Evolutionary conservation across 2,329 filamentous ascomycete genomes (phyloP), one percentile per base, ranked within the genome.

Genomic region (Sphaceloma murrayae): DNA sequence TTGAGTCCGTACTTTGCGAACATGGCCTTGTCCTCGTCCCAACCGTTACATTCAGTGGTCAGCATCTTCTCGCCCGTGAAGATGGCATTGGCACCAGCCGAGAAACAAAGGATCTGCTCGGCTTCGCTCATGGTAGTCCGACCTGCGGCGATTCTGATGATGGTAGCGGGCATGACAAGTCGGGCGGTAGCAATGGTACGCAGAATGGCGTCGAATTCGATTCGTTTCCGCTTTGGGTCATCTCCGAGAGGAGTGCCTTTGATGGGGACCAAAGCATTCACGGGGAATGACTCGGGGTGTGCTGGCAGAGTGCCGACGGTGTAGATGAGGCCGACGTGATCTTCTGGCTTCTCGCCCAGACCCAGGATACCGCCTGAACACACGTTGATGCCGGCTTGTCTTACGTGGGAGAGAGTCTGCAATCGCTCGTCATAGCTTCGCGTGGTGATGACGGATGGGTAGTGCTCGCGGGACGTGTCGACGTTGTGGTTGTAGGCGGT

Each of bases 51-150:
- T 46, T 87, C 84, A 0, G 87, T 94, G 3, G 87, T 94, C 64
- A 94, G 62, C 87, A 94, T 94, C 72, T 89, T 94, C 68, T 94
- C 87, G 6, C 87, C 87, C 0, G 87, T 94, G 59, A 94, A 94
- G 24, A 94, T 82, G n/a, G 87, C 87, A 56, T 94, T 94, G 1
- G 87, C 87, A 10, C 87, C 87, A 0, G 86, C 85, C 75, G 85
- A 80, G 67, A 94, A 94, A 63, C 86, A 94, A 52, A 89, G 61
- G 10, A 85, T 80, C 66, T 94, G 87, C 67, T 94, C 82, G 64
- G 91, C 85, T 66, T 94, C 87, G 3, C 76, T 74, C 75, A 94
- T 82, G 9, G 80, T 84, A 60, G 85, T 87, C 34, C 87, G 72
- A 2, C 87, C 87, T 0, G 87, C 87, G 0, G 87, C 87, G 36